These are phyloP conservation scores for Flaveria robusta DNA, from an alignment of 129 eudicot genomes.

Conservation along the genomic window DNA sequence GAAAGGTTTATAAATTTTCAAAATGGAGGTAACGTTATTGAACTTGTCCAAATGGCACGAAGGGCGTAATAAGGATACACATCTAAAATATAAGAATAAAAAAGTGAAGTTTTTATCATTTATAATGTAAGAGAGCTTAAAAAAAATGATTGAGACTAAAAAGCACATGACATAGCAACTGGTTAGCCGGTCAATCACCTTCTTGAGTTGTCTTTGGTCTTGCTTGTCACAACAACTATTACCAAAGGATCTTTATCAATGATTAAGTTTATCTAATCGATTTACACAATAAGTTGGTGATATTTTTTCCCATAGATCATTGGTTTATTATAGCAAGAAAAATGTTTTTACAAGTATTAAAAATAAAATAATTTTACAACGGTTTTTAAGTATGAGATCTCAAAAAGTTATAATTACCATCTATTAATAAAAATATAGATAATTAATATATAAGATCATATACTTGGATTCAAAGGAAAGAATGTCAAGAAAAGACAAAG, in stretches of 20 bases:
- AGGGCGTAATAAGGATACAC: too few relatives aligned
- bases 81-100: too few relatives aligned
- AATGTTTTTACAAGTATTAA: background rate
- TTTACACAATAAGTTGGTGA: background rate
- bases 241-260: background rate
- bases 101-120: too few relatives aligned
- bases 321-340: background rate
- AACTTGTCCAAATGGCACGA: too few relatives aligned
- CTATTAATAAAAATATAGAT: too few relatives aligned
- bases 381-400: background rate
- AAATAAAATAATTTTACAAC: background rate
- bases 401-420: background rate
- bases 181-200: background rate
- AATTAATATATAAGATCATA: background rate
- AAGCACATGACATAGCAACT: background rate
- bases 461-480: background rate
- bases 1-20: too few relatives aligned
- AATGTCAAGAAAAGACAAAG: constrained; percentile 17
- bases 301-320: background rate
- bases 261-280: background rate
- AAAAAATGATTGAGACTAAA: background rate
- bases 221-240: background rate
- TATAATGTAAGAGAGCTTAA: too few relatives aligned
- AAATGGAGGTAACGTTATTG: too few relatives aligned
- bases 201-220: background rate